Evolutionary conservation across 176 grass and related monocot species (phyloP).

Genomic region (Oryza meyeriana): DNA sequence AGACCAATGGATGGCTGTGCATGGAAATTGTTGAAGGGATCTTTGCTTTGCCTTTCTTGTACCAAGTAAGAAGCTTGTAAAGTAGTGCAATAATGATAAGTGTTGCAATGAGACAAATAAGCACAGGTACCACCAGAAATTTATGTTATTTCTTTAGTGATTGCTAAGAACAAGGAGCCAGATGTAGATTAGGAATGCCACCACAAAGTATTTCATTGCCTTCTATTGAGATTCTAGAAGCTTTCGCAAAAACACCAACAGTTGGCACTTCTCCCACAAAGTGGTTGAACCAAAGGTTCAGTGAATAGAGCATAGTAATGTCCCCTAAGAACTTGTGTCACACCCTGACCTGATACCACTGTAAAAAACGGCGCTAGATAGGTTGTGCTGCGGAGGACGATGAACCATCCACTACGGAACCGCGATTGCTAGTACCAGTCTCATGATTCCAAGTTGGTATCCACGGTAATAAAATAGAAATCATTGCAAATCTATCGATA

Average conservation of each 20-base stretch:
- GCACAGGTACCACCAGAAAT: no score
- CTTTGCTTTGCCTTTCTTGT: neutral
- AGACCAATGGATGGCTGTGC: neutral
- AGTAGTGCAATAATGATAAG: neutral
- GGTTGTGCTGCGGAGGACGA: no score
- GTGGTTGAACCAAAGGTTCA: no score
- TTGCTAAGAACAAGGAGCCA: conserved; percentile 14
- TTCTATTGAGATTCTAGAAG: conserved; percentile 8
- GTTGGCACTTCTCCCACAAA: conserved; percentile 17
- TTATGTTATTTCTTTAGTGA: neutral
- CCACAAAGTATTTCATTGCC: conserved; percentile 36
- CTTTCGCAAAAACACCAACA: conserved; percentile 21
- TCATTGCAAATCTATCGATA: no score
- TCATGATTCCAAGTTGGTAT: no score
- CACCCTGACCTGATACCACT: no score
- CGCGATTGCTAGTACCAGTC: no score
- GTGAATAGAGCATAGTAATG: neutral
- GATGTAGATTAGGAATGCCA: neutral
- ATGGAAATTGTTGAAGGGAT: neutral
- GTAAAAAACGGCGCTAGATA: no score
- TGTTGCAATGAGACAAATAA: neutral
- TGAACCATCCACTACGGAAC: no score
- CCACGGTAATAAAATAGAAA: no score
- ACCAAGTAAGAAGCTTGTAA: neutral
- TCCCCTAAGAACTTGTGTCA: neutral